phyloP scores from a whole-genome alignment of 768 basidiomycete species.

The Cystofilobasidium bisporidii region DNA sequence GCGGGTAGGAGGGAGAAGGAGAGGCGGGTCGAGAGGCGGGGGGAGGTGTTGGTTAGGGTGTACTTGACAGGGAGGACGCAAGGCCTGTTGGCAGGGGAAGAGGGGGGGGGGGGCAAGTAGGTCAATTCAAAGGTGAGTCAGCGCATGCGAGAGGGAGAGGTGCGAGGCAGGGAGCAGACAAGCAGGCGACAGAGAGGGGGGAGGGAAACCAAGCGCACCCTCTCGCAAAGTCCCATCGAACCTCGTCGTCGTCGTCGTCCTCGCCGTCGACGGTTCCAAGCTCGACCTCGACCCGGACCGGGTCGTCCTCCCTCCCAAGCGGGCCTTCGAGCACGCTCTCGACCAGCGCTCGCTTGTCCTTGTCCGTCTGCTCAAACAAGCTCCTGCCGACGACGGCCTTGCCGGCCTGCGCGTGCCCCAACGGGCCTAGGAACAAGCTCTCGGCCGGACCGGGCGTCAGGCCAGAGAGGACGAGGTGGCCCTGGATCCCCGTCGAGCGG shows the following conservation, averaged over 20 bases:
- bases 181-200: background rate
- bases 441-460: conserved; percentile 59
- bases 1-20: conserved; percentile 4
- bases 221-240: conserved; percentile 55
- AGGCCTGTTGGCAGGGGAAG: no score
- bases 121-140: no score
- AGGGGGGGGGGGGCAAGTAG: no score
- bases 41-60: conserved; percentile 12
- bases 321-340: conserved; percentile 58
- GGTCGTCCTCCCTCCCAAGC: conserved; percentile 73
- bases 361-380: conserved; percentile 83
- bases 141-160: background rate
- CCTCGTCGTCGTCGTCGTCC: conserved; percentile 22
- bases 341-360: conserved; percentile 59
- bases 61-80: background rate
- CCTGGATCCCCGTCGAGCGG: conserved; percentile 51
- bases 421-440: conserved; percentile 53
- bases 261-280: conserved; percentile 35
- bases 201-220: no score
- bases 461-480: conserved; percentile 53
- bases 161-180: background rate
- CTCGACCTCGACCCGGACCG: conserved; percentile 49
- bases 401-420: conserved; percentile 47
- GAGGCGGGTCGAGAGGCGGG: background rate
- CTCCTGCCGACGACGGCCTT: conserved; percentile 48